Evolutionary conservation across 345 rosid genomes (phyloP).

Genomic region (Brassica rapa): DNA sequence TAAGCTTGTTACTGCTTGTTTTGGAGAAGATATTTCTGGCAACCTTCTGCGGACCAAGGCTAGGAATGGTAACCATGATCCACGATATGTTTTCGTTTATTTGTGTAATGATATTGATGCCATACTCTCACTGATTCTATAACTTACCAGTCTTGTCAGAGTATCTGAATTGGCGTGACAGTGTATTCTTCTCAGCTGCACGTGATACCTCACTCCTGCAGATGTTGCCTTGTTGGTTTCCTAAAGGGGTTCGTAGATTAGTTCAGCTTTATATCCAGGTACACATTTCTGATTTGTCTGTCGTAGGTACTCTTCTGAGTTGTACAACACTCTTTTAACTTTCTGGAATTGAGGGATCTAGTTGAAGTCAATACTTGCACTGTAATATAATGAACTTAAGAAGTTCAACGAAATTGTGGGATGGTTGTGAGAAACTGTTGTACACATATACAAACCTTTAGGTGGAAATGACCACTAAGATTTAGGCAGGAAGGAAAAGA

Average conservation of each 20-base stretch:
- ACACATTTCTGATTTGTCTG: slow-evolving; percentile 17
- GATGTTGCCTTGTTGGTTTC: slow-evolving; percentile 98
- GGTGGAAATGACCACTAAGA: slow-evolving; percentile 15
- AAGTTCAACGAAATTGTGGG: slow-evolving; percentile 15
- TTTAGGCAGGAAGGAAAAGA: slow-evolving; percentile 15
- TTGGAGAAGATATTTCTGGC: slow-evolving; percentile 61
- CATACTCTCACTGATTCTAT: slow-evolving; percentile 28
- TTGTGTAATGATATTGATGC: slow-evolving; percentile 28
- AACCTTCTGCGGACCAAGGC: slow-evolving; percentile 53
- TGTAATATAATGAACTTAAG: slow-evolving; percentile 13
- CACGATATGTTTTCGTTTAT: slow-evolving; percentile 18
- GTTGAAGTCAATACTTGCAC: slow-evolving; percentile 27
- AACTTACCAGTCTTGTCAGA: slow-evolving; percentile 61
- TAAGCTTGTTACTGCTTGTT: slow-evolving; percentile 72
- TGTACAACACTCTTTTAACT: slow-evolving; percentile 19
- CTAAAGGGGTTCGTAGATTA: slow-evolving; percentile 83
- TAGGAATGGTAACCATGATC: slow-evolving; percentile 61
- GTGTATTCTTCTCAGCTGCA: slow-evolving; percentile 79
- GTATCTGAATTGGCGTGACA: slow-evolving; percentile 90
- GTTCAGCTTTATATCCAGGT: slow-evolving; percentile 96
- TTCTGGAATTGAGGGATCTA: slow-evolving; percentile 28
- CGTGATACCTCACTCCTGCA: slow-evolving; percentile 92
- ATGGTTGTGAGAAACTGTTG: slow-evolving; percentile 21
- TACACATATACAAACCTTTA: slow-evolving; percentile 11
- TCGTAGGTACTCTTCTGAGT: slow-evolving; percentile 11